phyloP scores from a whole-genome alignment of 2,329 filamentous ascomycete genomes.

The Trichocomaceae sp. region DNA sequence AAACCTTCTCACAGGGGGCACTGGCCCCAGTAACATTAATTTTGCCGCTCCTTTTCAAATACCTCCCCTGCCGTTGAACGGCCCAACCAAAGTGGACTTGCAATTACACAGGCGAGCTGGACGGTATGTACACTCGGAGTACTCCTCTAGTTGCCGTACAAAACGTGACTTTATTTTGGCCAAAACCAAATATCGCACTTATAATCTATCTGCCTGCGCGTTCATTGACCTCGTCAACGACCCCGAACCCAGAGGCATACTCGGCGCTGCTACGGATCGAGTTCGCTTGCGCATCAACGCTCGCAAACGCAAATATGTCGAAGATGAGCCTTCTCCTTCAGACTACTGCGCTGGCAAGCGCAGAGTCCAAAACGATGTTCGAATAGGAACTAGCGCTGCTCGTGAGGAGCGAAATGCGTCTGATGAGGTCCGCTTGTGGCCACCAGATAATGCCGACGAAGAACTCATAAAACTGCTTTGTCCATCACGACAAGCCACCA shows the following conservation, averaged over 20 bases:
- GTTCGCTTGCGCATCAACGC: slow-evolving; percentile 38
- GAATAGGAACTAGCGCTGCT: too few relatives aligned
- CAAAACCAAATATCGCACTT: slow-evolving; percentile 39
- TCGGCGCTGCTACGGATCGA: slow-evolving; percentile 30
- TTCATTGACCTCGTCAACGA: slow-evolving; percentile 42
- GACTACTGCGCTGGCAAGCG: background rate
- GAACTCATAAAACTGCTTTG: slow-evolving; percentile 36
- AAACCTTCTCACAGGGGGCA: background rate
- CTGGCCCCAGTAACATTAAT: slow-evolving; percentile 6
- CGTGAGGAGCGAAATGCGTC: slow-evolving; percentile 34
- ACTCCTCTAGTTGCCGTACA: slow-evolving; percentile 20
- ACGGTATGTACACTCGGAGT: slow-evolving; percentile 36
- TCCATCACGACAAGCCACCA: slow-evolving; percentile 27
- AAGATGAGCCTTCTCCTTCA: slow-evolving; percentile 28
- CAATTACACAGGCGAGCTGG: slow-evolving; percentile 32
- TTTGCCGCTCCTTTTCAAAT: background rate
- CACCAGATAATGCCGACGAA: slow-evolving; percentile 31
- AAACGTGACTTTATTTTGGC: slow-evolving; percentile 39
- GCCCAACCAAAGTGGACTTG: slow-evolving; percentile 24
- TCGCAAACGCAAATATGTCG: slow-evolving; percentile 35
- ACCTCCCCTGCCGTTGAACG: slow-evolving; percentile 15
- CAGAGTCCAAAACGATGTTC: background rate
- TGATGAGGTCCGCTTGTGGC: slow-evolving; percentile 38
- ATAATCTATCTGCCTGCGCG: slow-evolving; percentile 34
- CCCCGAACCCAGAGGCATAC: slow-evolving; percentile 21